Percentiles rank a stretch among this genome's conserved stretches.
Conservation (phyloP, 2,329 filamentous ascomycete species). For the Pseudogymnoascus sp. region DNA sequence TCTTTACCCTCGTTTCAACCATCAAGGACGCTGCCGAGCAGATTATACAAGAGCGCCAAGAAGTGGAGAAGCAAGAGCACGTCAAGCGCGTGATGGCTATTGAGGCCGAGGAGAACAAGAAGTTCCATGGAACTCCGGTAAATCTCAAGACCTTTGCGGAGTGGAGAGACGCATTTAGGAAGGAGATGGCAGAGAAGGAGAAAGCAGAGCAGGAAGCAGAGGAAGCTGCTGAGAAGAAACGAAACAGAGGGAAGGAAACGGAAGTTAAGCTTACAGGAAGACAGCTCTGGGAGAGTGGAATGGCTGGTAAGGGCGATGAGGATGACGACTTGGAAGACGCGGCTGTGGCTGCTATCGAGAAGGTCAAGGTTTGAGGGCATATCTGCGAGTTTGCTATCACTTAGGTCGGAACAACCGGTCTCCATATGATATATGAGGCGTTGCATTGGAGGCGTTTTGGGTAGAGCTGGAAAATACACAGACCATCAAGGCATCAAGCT, state of each 20-base stretch:
- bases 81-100: conserved; percentile 50
- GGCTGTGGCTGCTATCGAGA: conserved; percentile 55
- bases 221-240: conserved; percentile 73
- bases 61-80: conserved; percentile 50
- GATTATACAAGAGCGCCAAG: conserved; percentile 67
- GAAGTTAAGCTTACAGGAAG: conserved; percentile 62
- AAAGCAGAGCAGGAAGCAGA: conserved; percentile 64
- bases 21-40: conserved; percentile 89
- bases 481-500: neutral
- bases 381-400: conserved; percentile 15
- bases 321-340: conserved; percentile 56
- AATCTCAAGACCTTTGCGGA: conserved; percentile 77
- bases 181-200: conserved; percentile 73
- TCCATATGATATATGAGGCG: conserved; percentile 13
- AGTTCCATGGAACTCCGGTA: conserved; percentile 87
- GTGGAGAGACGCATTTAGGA: conserved; percentile 72
- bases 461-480: neutral
- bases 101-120: conserved; percentile 90
- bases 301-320: conserved; percentile 60
- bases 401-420: neutral
- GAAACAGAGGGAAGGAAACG: conserved; percentile 67
- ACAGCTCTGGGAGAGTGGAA: conserved; percentile 71
- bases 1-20: conserved; percentile 82
- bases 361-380: conserved; percentile 58
- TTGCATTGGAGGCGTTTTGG: conserved; percentile 26